Evolutionary conservation across 2,329 filamentous ascomycete species (phyloP).

Genomic region (Ophiostoma montium): DNA sequence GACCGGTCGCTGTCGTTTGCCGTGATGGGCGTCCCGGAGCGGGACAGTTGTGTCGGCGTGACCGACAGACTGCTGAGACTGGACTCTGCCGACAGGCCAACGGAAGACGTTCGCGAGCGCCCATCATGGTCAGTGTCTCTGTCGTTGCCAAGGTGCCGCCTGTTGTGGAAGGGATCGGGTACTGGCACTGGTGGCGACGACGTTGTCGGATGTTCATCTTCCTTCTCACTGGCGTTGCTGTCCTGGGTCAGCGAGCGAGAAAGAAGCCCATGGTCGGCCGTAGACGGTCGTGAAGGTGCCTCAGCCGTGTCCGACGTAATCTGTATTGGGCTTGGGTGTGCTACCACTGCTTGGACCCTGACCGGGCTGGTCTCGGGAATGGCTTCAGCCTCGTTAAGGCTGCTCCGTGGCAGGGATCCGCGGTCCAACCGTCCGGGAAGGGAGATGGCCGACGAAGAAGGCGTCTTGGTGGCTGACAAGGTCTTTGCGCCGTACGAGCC

Average conservation of each 20-base stretch:
- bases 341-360: background rate
- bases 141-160: background rate
- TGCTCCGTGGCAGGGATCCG: background rate
- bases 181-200: slow-evolving; percentile 4
- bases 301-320: slow-evolving; percentile 1
- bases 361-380: slow-evolving; percentile 16
- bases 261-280: background rate
- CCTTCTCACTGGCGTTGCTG: background rate
- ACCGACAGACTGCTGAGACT: slow-evolving; percentile 25
- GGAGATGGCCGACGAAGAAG: slow-evolving; percentile 4
- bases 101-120: background rate
- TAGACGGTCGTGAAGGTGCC: background rate
- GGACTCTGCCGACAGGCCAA: slow-evolving; percentile 18
- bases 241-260: background rate
- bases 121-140: background rate
- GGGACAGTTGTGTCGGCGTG: slow-evolving; percentile 20
- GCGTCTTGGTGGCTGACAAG: slow-evolving; percentile 2
- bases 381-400: slow-evolving; percentile 9
- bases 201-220: background rate
- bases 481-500: background rate
- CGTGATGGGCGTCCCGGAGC: slow-evolving; percentile 9
- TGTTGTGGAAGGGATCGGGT: background rate
- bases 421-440: background rate
- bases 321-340: background rate
- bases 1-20: slow-evolving; percentile 9